Evolutionary conservation across 208 protist species (phyloP).

Genomic region (Giardia muris): DNA sequence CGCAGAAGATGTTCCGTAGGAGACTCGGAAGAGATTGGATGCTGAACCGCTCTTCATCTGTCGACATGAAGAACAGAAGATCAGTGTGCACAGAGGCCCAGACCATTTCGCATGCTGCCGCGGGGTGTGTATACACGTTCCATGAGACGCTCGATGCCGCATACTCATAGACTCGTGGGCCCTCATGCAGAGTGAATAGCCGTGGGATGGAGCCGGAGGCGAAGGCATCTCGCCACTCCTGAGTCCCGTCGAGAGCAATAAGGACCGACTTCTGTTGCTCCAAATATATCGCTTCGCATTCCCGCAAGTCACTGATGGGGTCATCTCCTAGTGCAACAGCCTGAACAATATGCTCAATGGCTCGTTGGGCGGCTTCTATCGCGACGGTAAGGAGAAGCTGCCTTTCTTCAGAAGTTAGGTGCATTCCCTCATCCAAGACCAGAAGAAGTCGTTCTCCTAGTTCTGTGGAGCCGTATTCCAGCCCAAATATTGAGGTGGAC

Average conservation of each 20-base stretch:
- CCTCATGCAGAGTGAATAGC: neutral
- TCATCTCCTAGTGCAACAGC: neutral
- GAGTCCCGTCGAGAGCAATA: neutral
- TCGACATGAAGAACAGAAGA: neutral
- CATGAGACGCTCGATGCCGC: neutral
- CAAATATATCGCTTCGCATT: neutral
- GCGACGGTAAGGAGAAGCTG: no score
- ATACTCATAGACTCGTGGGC: neutral
- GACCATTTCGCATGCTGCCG: conserved; percentile 6
- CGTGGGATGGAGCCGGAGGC: neutral
- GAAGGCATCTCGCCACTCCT: neutral
- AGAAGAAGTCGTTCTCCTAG: no score
- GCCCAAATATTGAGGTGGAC: no score
- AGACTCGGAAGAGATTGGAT: neutral
- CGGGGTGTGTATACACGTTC: neutral
- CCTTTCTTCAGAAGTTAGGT: no score
- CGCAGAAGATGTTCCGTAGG: conserved; percentile 24
- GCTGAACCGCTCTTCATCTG: conserved; percentile 15
- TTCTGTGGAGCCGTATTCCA: no score
- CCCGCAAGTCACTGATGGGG: neutral
- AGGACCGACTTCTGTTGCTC: neutral
- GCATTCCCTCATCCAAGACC: no score
- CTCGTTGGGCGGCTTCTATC: neutral
- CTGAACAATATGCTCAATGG: neutral
- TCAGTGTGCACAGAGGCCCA: conserved; percentile 15